Evolutionary conservation across 768 basidiomycete species (phyloP).

Genomic region (Tricholoma sp.): DNA sequence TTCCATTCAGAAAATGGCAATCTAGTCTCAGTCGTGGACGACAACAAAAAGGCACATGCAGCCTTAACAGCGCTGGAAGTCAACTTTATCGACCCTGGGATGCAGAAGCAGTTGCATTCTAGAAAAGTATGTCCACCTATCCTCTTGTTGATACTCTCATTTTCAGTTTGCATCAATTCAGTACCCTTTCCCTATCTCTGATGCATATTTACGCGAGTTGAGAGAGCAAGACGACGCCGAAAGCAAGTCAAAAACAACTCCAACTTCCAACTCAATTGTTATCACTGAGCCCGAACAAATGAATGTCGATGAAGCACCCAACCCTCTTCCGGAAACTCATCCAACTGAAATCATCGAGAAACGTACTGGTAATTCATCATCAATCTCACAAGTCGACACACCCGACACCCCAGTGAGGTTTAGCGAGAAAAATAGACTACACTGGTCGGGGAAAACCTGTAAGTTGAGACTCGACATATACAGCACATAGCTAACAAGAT

Average conservation of each 20-base stretch:
- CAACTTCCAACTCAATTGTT: conserved; percentile 21
- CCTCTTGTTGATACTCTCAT: background rate
- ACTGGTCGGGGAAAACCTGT: conserved; percentile 90
- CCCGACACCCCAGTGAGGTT: conserved; percentile 71
- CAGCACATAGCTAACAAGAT: background rate
- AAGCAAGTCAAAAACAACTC: conserved; percentile 17
- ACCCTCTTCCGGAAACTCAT: background rate
- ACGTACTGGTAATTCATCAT: conserved; percentile 28
- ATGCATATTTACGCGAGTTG: conserved; percentile 55
- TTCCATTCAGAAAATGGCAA: conserved; percentile 40
- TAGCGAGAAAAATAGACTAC: conserved; percentile 78
- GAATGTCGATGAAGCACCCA: conserved; percentile 14
- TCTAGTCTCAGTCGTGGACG: conserved; percentile 44
- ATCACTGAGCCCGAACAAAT: conserved; percentile 36
- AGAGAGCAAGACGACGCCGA: conserved; percentile 30
- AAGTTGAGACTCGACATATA: conserved; percentile 16
- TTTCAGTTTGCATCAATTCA: conserved; percentile 18
- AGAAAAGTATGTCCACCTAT: conserved; percentile 49
- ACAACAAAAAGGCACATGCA: conserved; percentile 49
- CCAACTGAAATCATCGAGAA: conserved; percentile 21
- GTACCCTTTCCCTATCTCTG: conserved; percentile 63
- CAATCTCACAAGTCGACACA: conserved; percentile 39
- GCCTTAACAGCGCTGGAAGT: conserved; percentile 53
- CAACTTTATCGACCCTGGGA: conserved; percentile 59
- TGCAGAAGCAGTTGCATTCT: conserved; percentile 57